Percentiles rank a stretch among this genome's conserved stretches.
phyloP scores from a whole-genome alignment of 345 rosid genomes.

The Psidium friedrichsthalianum region DNA sequence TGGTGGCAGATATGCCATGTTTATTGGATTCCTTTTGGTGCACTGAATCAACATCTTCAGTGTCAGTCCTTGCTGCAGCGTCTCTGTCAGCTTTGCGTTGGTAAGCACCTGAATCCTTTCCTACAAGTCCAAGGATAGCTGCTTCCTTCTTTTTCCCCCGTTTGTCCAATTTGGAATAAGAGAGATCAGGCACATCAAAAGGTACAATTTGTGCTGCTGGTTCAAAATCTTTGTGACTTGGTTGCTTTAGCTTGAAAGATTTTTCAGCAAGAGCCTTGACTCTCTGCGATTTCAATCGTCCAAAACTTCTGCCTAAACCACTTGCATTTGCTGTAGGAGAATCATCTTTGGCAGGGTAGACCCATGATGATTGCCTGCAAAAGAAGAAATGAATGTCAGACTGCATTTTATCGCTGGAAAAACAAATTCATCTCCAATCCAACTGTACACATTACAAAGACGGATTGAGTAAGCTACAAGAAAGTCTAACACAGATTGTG shows the following conservation, averaged over 20 bases:
- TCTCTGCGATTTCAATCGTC: constrained; percentile 49
- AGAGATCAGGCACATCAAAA: background rate
- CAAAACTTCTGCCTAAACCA: constrained; percentile 22
- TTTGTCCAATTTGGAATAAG: constrained; percentile 7
- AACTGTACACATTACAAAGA: background rate
- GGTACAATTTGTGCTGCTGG: background rate
- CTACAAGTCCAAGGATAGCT: constrained; percentile 1
- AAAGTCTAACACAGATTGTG: background rate
- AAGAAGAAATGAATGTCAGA: background rate
- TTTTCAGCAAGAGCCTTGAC: constrained; percentile 46
- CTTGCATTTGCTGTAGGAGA: constrained; percentile 3
- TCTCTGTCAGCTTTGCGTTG: background rate
- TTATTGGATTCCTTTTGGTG: background rate
- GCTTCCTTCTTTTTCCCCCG: constrained; percentile 14
- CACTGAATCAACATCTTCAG: background rate
- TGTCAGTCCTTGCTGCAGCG: background rate
- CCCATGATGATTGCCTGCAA: constrained; percentile 3
- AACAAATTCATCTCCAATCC: background rate
- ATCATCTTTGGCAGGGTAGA: background rate
- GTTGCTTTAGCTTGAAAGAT: constrained; percentile 24
- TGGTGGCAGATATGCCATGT: constrained; percentile 6
- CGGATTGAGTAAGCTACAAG: background rate
- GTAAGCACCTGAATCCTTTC: constrained; percentile 1
- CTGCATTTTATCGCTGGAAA: background rate
- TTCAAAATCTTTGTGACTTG: constrained; percentile 6